phyloP scores from a whole-genome alignment of 140 eudicot species.

The Senecio squalidus region DNA sequence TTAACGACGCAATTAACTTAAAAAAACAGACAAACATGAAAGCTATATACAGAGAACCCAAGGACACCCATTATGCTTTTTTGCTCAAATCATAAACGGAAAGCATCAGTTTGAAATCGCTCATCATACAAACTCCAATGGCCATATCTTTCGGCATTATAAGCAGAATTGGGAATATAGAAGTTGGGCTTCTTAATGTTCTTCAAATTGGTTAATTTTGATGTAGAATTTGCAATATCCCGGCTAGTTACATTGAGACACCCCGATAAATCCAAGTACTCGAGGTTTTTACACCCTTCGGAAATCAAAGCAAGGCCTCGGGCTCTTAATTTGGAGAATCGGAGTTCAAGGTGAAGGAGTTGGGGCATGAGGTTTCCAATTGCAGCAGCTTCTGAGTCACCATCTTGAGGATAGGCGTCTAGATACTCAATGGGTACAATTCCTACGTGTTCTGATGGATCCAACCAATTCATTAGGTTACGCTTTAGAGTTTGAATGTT shows the following conservation, averaged over 20 bases:
- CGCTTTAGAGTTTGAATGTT: slow-evolving; percentile 45
- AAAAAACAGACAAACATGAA: too few species aligned
- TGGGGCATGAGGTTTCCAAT: slow-evolving; percentile 67
- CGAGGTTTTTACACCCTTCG: slow-evolving; percentile 67
- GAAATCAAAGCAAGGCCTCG: slow-evolving; percentile 64
- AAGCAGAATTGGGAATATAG: slow-evolving; percentile 76
- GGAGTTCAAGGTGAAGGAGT: slow-evolving; percentile 66
- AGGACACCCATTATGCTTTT: neutral
- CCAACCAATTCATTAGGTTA: slow-evolving; percentile 51
- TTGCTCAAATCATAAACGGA: slow-evolving; percentile 46
- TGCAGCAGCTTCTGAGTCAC: slow-evolving; percentile 87
- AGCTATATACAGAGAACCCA: too few species aligned
- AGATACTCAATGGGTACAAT: slow-evolving; percentile 65
- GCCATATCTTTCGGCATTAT: slow-evolving; percentile 70
- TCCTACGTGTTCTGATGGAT: slow-evolving; percentile 62
- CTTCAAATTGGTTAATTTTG: slow-evolving; percentile 55
- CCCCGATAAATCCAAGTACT: slow-evolving; percentile 65
- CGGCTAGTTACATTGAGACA: slow-evolving; percentile 77
- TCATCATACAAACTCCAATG: slow-evolving; percentile 90
- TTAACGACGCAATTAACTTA: too few species aligned
- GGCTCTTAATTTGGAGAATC: slow-evolving; percentile 62
- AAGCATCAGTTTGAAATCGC: slow-evolving; percentile 73
- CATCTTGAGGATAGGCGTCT: slow-evolving; percentile 80
- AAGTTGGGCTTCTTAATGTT: slow-evolving; percentile 74
- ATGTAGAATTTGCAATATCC: slow-evolving; percentile 58